Evolutionary conservation across 2,329 filamentous ascomycete species (phyloP), one percentile per base, ranked within the genome.

Genomic region (Ascochyta clinopodiicola): DNA sequence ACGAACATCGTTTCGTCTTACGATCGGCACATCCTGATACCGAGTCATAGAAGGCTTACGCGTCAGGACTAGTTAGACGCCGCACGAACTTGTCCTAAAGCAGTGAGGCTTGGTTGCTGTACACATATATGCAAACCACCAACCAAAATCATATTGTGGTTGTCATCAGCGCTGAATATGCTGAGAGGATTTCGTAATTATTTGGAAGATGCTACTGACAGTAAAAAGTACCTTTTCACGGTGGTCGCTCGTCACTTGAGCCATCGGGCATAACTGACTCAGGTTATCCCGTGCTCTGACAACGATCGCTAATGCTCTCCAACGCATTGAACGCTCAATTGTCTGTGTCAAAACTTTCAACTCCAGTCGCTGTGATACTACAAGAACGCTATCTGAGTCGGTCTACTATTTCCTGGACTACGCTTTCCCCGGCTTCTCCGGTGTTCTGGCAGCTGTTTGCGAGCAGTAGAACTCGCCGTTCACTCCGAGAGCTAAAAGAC

Each of bases 401-500:
- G 19, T 10, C 25, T 21, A 56, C 15, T 50, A 43, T 25, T 57
- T 60, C 43, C 35, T 34, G 27, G 57, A 54, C 17, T 51, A 50
- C 17, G 54, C 35, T 56, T 57, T 61, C 58, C 67, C 58, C 34
- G 64, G 61, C 36, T 69, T 48, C 50, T 66, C 62, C 2, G 64
- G 66, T 51, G 70, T 51, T 67, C 68, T 68, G 7, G 29, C 50
- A 25, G 57, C 59, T 32, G 66, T 38, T 15, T 58, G 48, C 24
- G 56, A 88, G 73, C 90, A 96, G 74, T 87, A 96, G 75, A 94
- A 92, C 57, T 89, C 86, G 7, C 90, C 90, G 68, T 86, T 70
- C 7, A 68, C 69, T 31, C 67, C 64, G 19, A 73, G 56, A 8
- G 59, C 59, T 10, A 62, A 52, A 1, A 63, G 56, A 19, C 70